Percentiles rank a stretch among this genome's conserved stretches.
Conservation (phyloP, 441 rosid genomes). For the Hura crepitans region DNA sequence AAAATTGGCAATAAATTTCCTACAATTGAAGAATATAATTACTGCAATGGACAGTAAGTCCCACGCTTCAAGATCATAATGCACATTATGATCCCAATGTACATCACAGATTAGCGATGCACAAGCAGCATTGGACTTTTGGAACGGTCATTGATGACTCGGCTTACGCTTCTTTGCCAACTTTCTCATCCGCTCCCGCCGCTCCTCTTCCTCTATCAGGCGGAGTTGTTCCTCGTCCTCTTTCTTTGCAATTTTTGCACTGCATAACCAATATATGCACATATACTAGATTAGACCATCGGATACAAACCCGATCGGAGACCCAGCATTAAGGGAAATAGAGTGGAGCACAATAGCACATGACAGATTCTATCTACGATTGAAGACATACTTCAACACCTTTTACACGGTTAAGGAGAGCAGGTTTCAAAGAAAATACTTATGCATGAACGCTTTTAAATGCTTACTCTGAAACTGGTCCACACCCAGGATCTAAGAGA, state of each 20-base stretch:
- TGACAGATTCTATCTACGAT: too few relatives aligned
- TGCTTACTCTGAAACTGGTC: too few relatives aligned
- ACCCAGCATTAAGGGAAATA: too few relatives aligned
- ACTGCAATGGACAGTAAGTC: not conserved
- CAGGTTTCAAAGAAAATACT: too few relatives aligned
- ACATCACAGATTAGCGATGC: not conserved
- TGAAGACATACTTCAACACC: too few relatives aligned
- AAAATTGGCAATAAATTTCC: not conserved
- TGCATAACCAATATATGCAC: conserved; percentile 37
- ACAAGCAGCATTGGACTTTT: not conserved
- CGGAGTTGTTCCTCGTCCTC: conserved; percentile 72
- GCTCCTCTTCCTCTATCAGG: conserved; percentile 73
- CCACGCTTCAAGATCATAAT: not conserved
- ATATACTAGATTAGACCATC: too few relatives aligned
- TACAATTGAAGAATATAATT: conserved; percentile 13
- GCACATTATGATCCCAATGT: not conserved
- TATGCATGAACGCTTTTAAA: too few relatives aligned
- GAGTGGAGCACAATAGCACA: too few relatives aligned
- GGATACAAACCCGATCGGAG: too few relatives aligned
- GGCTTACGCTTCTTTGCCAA: conserved; percentile 55
- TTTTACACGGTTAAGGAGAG: too few relatives aligned
- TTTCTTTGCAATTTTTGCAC: conserved; percentile 64
- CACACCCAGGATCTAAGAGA: too few relatives aligned
- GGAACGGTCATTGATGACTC: conserved; percentile 12
- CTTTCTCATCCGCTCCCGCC: conserved; percentile 48